phyloP scores from a whole-genome alignment of 768 basidiomycete genomes.

The Phaffia australis region DNA sequence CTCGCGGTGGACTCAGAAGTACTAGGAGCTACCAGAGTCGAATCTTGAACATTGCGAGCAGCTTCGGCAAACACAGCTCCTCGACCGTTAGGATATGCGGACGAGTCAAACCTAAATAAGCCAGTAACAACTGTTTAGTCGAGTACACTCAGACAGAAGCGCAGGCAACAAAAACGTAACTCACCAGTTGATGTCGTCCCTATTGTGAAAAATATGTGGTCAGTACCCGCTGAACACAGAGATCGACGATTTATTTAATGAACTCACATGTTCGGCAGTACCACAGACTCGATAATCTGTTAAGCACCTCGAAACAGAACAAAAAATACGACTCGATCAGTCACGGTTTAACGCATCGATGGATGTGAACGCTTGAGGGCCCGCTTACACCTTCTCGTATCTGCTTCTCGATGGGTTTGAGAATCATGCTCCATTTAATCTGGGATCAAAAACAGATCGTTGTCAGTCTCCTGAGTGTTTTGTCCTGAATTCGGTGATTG shows the following conservation, averaged over 20 bases:
- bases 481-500: no score
- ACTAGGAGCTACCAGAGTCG: conserved; percentile 15
- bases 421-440: conserved; percentile 86
- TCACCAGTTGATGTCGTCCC: conserved; percentile 93
- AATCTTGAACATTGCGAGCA: conserved; percentile 30
- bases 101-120: neutral
- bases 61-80: conserved; percentile 88
- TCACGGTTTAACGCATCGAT: neutral
- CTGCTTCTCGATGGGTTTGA: conserved; percentile 76
- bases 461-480: no score
- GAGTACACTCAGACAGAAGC: neutral
- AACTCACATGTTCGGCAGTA: conserved; percentile 71
- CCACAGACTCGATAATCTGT: conserved; percentile 86
- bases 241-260: neutral
- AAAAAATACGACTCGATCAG: neutral
- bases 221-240: neutral
- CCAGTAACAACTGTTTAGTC: neutral
- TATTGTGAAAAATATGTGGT: neutral
- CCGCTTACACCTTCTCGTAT: conserved; percentile 69
- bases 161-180: conserved; percentile 45
- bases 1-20: conserved; percentile 27
- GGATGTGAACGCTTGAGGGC: neutral
- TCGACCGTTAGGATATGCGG: conserved; percentile 45
- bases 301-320: conserved; percentile 6
- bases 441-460: conserved; percentile 39